Evolutionary conservation across 2,329 filamentous ascomycete genomes (phyloP).

Genomic region (Claviceps pazoutovae): DNA sequence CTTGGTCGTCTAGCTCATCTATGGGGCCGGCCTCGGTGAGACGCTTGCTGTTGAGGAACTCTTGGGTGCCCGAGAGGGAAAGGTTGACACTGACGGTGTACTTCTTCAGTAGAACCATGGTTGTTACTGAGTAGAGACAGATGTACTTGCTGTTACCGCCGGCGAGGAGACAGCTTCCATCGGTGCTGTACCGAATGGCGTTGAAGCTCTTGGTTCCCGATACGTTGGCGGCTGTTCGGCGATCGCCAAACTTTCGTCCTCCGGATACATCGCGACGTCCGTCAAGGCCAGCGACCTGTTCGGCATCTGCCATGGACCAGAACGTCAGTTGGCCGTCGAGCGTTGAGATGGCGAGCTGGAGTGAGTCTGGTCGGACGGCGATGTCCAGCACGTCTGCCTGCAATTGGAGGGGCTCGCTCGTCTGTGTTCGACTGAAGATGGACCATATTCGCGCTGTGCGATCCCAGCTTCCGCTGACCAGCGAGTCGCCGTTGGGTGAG

Average conservation of each 20-base stretch:
- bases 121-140: conserved; percentile 88
- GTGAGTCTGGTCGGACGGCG: conserved; percentile 76
- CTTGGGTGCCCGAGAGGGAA: conserved; percentile 90
- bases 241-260: conserved; percentile 75
- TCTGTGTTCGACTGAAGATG: conserved; percentile 86
- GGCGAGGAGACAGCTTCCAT: conserved; percentile 80
- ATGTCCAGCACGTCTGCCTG: conserved; percentile 83
- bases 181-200: conserved; percentile 79
- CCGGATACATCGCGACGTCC: conserved; percentile 86
- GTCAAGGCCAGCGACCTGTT: conserved; percentile 76
- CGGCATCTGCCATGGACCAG: conserved; percentile 80
- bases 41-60: conserved; percentile 85
- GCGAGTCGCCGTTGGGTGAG: conserved; percentile 66
- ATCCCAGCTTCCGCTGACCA: conserved; percentile 94
- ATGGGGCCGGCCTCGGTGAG: conserved; percentile 81
- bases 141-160: conserved; percentile 98
- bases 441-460: conserved; percentile 92
- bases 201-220: conserved; percentile 83
- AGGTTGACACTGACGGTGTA: conserved; percentile 92
- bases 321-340: conserved; percentile 90
- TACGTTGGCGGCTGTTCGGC: conserved; percentile 80
- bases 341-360: conserved; percentile 82
- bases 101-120: conserved; percentile 83
- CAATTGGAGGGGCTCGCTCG: conserved; percentile 82
- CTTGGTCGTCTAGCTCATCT: conserved; percentile 74